Percentiles rank a stretch among this genome's conserved stretches.
These are phyloP conservation scores for Diplotaxis tenuifolia DNA, from an alignment of 345 rosid species.

Conservation along the genomic window DNA sequence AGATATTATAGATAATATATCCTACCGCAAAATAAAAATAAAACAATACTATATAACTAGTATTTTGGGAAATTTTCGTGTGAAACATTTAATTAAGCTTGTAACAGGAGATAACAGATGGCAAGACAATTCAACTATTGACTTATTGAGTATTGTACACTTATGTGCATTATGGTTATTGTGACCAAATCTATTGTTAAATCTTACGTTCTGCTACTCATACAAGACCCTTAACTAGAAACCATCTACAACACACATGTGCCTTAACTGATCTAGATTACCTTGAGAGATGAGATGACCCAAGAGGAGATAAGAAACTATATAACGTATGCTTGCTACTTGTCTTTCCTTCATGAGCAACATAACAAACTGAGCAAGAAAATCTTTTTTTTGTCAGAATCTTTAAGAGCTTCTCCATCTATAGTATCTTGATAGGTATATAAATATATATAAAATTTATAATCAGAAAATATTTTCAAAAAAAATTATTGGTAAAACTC, in stretches of 20 bases:
- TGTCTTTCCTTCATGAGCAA: neutral
- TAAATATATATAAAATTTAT: no score
- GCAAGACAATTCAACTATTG: no score
- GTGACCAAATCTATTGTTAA: no score
- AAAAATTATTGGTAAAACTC: no score
- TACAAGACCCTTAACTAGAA: no score
- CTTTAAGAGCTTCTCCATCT: no score
- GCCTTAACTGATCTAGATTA: neutral
- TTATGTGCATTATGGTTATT: neutral
- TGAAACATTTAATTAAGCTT: neutral
- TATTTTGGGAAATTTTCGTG: neutral
- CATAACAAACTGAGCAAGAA: neutral
- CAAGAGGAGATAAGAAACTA: neutral
- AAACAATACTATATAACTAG: neutral
- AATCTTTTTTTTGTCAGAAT: no score
- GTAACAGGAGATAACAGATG: neutral
- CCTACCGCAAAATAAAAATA: neutral
- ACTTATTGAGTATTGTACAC: neutral
- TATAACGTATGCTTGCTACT: neutral
- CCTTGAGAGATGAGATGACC: neutral
- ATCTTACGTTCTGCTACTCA: neutral
- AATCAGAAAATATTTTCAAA: no score
- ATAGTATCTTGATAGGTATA: no score
- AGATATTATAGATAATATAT: no score
- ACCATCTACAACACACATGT: neutral